phyloP scores from a whole-genome alignment of 139 green algal genomes.

The Zygnema cylindricum region DNA sequence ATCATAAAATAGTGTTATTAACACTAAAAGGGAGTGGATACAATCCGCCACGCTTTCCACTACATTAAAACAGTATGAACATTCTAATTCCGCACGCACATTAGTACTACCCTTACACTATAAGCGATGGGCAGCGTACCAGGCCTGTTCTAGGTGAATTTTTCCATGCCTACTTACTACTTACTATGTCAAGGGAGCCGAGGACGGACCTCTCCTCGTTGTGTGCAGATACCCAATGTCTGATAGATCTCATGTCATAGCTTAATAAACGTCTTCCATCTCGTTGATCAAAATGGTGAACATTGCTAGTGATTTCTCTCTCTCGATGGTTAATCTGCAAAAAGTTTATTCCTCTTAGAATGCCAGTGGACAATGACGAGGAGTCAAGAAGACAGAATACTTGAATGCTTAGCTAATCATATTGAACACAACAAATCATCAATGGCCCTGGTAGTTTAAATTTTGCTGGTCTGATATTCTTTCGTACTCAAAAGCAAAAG shows the following conservation, averaged over 20 bases:
- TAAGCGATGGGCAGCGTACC: too few relatives aligned
- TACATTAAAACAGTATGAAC: too few relatives aligned
- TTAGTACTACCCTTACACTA: too few relatives aligned
- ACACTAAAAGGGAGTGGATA: too few relatives aligned
- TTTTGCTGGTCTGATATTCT: too few relatives aligned
- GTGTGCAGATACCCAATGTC: constrained; percentile 12
- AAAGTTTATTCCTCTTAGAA: background rate
- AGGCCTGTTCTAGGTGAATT: too few relatives aligned
- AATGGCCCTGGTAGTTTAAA: too few relatives aligned
- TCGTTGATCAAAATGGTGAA: background rate
- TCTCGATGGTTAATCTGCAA: background rate
- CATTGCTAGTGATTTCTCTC: background rate
- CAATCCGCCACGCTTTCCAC: too few relatives aligned
- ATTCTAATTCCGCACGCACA: too few relatives aligned
- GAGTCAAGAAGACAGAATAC: background rate
- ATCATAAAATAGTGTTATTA: too few relatives aligned
- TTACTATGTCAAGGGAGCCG: background rate
- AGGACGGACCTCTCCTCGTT: constrained; percentile 41
- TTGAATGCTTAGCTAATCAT: background rate
- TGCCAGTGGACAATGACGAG: background rate
- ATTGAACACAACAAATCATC: background rate
- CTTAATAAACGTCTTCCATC: background rate
- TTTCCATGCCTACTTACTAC: background rate
- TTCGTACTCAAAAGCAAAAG: too few relatives aligned
- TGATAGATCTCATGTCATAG: background rate